A percentile compares a stretch with the other conserved stretches of the same genome.
Conservation (phyloP, 306 rosid genomes). For the Neltuma alba region DNA sequence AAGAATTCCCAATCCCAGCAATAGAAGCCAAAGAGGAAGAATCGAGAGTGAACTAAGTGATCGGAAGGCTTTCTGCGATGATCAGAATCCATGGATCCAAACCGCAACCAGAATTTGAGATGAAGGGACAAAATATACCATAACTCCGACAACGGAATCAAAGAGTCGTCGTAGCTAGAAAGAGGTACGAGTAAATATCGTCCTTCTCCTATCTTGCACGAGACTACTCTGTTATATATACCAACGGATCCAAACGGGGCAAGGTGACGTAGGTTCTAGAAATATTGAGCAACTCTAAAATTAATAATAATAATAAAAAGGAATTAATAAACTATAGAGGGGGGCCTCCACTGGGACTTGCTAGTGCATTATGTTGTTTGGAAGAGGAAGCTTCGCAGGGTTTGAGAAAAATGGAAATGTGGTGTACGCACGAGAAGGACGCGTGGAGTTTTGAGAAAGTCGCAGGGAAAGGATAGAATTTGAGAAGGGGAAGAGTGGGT, state of each 20-base stretch:
- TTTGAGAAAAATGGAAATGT: neutral
- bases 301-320: neutral
- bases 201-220: conserved; percentile 28
- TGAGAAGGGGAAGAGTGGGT: neutral
- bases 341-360: too few species aligned
- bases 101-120: conserved; percentile 12
- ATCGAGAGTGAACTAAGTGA: conserved; percentile 51
- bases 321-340: conserved; percentile 4
- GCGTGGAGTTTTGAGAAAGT: neutral
- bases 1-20: conserved; percentile 98
- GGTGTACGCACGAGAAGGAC: neutral
- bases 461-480: neutral
- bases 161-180: neutral
- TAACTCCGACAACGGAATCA: conserved; percentile 41
- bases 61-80: conserved; percentile 38
- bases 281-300: conserved; percentile 46
- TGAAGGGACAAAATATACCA: conserved; percentile 47
- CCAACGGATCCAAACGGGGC: neutral
- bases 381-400: neutral
- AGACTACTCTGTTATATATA: conserved; percentile 43
- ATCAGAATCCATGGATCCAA: conserved; percentile 64
- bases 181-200: neutral
- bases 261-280: conserved; percentile 69
- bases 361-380: too few species aligned
- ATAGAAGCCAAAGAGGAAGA: conserved; percentile 79